Conservation (phyloP, 495 filamentous ascomycete genomes). For the Penicillium lagena region DNA sequence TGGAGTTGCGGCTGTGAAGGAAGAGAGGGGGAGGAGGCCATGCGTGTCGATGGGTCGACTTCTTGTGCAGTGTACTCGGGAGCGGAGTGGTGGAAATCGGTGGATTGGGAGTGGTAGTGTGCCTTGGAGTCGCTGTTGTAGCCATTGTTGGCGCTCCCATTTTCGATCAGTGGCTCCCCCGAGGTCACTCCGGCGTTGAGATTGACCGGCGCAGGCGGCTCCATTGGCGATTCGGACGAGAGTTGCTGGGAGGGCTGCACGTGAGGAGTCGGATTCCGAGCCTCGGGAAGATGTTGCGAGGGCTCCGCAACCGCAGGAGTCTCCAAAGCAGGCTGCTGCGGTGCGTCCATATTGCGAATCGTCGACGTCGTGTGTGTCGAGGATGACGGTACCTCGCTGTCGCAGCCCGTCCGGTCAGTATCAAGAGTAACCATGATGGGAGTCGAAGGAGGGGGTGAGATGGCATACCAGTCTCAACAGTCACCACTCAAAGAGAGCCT, state of each 20-base stretch:
- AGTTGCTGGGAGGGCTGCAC: slow-evolving; percentile 2
- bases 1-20: slow-evolving; percentile 35
- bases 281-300: slow-evolving; percentile 18
- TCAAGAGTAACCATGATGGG: too few species aligned
- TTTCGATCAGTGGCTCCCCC: slow-evolving; percentile 25
- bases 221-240: slow-evolving; percentile 14
- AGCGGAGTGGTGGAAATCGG: slow-evolving; percentile 36
- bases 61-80: slow-evolving; percentile 37
- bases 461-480: too few species aligned
- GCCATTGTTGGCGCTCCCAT: slow-evolving; percentile 23
- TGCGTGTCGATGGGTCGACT: slow-evolving; percentile 31
- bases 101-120: slow-evolving; percentile 37
- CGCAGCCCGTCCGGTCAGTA: too few species aligned
- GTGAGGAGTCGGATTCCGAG: slow-evolving; percentile 9
- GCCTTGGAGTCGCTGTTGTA: slow-evolving; percentile 40
- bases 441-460: too few species aligned
- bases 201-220: slow-evolving; percentile 14
- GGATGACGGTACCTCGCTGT: not conserved
- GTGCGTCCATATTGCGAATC: slow-evolving; percentile 20
- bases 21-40: slow-evolving; percentile 31
- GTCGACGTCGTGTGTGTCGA: not conserved
- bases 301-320: slow-evolving; percentile 20
- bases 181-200: slow-evolving; percentile 26
- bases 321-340: slow-evolving; percentile 17
- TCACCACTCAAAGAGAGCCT: too few species aligned